These are phyloP conservation scores for Phytophthora agathidicida DNA, from an alignment of 352 stramenopile genomes.

Conservation along the genomic window DNA sequence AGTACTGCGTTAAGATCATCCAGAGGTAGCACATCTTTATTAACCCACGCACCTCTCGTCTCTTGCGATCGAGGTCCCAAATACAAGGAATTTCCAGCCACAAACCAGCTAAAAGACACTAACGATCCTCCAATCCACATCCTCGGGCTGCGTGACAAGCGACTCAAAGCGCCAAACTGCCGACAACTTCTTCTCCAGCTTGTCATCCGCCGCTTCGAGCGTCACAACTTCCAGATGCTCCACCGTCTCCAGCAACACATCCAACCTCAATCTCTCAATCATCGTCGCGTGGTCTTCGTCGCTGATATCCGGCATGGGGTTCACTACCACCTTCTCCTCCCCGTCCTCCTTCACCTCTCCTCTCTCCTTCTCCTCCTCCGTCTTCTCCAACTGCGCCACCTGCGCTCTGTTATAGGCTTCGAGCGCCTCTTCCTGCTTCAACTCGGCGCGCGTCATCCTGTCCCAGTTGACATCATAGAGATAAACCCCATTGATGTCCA, in stretches of 20 bases:
- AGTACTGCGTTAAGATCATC: no score
- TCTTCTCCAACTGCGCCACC: constrained; percentile 37
- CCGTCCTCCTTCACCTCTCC: neutral
- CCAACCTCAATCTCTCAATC: constrained; percentile 46
- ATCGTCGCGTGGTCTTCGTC: constrained; percentile 32
- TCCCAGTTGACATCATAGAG: constrained; percentile 53
- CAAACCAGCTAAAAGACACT: constrained; percentile 34
- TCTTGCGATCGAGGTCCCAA: neutral
- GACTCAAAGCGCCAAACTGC: constrained; percentile 55
- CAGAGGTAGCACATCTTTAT: no score
- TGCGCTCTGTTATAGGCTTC: constrained; percentile 43
- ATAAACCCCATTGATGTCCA: constrained; percentile 61
- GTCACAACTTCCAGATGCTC: constrained; percentile 49
- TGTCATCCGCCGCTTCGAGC: constrained; percentile 30
- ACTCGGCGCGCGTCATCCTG: constrained; percentile 46
- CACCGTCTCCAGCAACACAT: constrained; percentile 45
- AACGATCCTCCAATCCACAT: constrained; percentile 62
- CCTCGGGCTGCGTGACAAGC: constrained; percentile 49
- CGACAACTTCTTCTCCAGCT: constrained; percentile 36
- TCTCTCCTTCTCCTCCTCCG: constrained; percentile 22
- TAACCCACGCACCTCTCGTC: neutral
- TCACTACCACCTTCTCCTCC: constrained; percentile 10
- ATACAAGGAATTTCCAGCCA: neutral
- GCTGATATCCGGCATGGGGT: constrained; percentile 13
- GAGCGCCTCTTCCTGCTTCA: constrained; percentile 48